Percentiles rank a stretch among this genome's conserved stretches.
Evolutionary conservation across 208 protist genomes (phyloP).

Genomic region (Leishmania mexicana): DNA sequence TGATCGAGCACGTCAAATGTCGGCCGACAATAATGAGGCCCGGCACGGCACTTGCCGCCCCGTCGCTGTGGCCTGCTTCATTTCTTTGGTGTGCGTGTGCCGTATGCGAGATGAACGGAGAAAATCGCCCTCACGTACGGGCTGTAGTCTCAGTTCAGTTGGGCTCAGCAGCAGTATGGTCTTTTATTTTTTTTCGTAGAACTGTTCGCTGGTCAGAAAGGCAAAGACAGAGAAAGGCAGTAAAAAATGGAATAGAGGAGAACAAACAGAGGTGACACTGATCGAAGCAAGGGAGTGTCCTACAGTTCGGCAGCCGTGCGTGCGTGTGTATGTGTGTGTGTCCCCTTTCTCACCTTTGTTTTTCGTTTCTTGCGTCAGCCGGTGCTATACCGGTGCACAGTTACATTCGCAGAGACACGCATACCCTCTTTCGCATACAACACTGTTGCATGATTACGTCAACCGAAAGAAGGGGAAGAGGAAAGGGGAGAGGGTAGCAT

Average conservation of each 20-base stretch:
- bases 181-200: not conserved
- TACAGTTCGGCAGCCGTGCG: not conserved
- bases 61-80: not conserved
- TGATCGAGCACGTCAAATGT: not conserved
- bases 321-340: too few species aligned
- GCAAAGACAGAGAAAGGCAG: not conserved
- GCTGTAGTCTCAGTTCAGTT: not conserved
- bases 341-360: not conserved
- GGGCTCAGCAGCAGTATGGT: not conserved
- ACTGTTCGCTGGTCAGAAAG: not conserved
- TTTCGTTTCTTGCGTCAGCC: not conserved
- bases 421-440: not conserved
- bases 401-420: not conserved
- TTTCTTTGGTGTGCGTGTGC: not conserved
- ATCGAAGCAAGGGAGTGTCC: not conserved
- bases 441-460: not conserved
- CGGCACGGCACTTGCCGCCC: not conserved
- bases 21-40: not conserved
- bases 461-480: not conserved
- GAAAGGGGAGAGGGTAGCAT: not conserved
- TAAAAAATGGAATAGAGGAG: not conserved
- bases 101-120: not conserved
- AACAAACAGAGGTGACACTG: not conserved
- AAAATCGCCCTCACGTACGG: not conserved
- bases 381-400: not conserved